Evolutionary conservation across 208 protist species (phyloP), one percentile per base, ranked within the genome.

Genomic region (Acanthamoeba triangularis): DNA sequence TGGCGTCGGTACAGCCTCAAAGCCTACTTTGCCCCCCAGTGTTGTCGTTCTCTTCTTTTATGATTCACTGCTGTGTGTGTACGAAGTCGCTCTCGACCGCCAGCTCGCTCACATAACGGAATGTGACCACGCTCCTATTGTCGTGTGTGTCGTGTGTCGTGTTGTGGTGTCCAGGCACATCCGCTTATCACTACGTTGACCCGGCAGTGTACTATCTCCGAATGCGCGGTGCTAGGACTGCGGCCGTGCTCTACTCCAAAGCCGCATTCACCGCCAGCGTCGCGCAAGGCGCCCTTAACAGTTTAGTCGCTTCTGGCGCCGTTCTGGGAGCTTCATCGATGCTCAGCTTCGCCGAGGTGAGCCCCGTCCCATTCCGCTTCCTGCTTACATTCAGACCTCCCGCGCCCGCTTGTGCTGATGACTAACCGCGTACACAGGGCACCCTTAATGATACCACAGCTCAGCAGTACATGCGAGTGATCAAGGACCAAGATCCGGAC

Each of bases 51-150:
- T 28, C 13, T 18, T 2, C 14, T 28, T n/a, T 74, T 61, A 11
- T 25, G 23, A 61, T 0, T 0, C 41, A 47, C 5, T 47, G 41
- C 41, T 47, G 41, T 47, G 41, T 59, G 7, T 59, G 52, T 16
- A 96, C 54, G 54, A 85, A 61, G 4, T 85, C 63, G 52, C 76
- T 80, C 14, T 96, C 90, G 0, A 96, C 23, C 25, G 69, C 44
- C 35, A 97, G 94, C 72, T 97, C 41, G 41, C 41, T 47, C 41
- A 47, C 41, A 8, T 47, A 47, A 1, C 41, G 41, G 41, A 47
- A 47, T 47, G 41, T 47, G 41, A 47, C 11, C 2, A 47, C 41
- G 41, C 41, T 41, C 37, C 37, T 41, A 3, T 41, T 41, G 37
- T 59, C 11, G 52, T 16, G 41, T 47, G 41, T 47, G 41, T 4